phyloP scores from a whole-genome alignment of 441 rosid species.

The Populus trichocarpa region DNA sequence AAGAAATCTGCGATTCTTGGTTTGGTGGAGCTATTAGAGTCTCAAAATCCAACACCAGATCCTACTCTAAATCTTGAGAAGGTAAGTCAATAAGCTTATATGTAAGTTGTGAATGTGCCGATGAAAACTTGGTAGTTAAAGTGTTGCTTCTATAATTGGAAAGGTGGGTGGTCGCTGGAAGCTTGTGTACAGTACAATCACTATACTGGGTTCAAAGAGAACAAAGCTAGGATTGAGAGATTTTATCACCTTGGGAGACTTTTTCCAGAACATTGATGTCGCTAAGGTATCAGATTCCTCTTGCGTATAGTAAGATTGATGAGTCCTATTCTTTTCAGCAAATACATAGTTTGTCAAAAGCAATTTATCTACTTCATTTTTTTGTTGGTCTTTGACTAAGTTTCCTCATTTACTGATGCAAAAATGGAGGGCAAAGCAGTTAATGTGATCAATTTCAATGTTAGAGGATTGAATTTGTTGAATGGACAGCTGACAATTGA shows the following conservation, averaged over 20 bases:
- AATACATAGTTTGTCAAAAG: not conserved
- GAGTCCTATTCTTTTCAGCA: not conserved
- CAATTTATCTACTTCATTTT: not conserved
- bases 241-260: slow-evolving; percentile 72
- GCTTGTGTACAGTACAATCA: slow-evolving; percentile 70
- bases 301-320: not conserved
- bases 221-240: slow-evolving; percentile 85
- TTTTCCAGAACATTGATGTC: slow-evolving; percentile 66
- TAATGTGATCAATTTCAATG: slow-evolving; percentile 76
- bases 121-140: not conserved
- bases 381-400: slow-evolving; percentile 4
- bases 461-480: slow-evolving; percentile 59
- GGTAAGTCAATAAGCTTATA: slow-evolving; percentile 29
- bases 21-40: slow-evolving; percentile 57
- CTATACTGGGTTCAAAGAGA: slow-evolving; percentile 68
- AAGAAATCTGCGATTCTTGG: slow-evolving; percentile 60
- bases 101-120: not conserved
- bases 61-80: slow-evolving; percentile 57
- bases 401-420: slow-evolving; percentile 25
- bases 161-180: slow-evolving; percentile 79
- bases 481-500: slow-evolving; percentile 71
- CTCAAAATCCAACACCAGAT: slow-evolving; percentile 72
- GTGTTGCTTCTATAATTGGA: slow-evolving; percentile 24
- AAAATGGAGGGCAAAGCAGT: slow-evolving; percentile 83
- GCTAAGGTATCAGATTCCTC: slow-evolving; percentile 44